These are phyloP conservation scores for Trichoderma hamatum DNA, from an alignment of 2,329 filamentous ascomycete species.

Conservation along the genomic window DNA sequence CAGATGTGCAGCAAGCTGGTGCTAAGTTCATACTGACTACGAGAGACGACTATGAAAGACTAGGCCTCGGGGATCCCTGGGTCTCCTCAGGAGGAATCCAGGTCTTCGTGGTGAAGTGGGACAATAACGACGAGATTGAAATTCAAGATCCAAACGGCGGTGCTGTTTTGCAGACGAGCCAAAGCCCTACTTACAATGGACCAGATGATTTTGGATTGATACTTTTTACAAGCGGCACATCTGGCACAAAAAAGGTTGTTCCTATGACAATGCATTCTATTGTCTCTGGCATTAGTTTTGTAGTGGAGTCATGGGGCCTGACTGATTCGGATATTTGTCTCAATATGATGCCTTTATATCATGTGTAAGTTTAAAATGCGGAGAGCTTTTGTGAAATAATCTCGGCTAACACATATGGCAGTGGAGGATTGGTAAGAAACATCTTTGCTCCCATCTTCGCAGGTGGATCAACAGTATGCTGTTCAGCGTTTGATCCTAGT, in stretches of 20 bases:
- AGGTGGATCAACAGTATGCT: constrained; percentile 58
- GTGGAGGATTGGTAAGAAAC: constrained; percentile 57
- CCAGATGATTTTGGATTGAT: constrained; percentile 54
- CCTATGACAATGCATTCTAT: constrained; percentile 56
- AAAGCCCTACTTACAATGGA: constrained; percentile 41
- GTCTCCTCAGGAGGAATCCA: constrained; percentile 40
- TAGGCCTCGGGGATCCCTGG: constrained; percentile 42
- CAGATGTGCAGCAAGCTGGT: constrained; percentile 52
- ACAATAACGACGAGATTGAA: constrained; percentile 42
- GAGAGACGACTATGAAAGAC: constrained; percentile 43
- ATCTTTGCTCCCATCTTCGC: constrained; percentile 58
- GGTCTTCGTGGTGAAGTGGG: constrained; percentile 45
- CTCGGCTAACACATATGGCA: constrained; percentile 32
- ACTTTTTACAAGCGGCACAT: constrained; percentile 61
- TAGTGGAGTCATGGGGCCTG: constrained; percentile 58
- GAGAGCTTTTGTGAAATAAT: background rate
- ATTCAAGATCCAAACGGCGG: constrained; percentile 32
- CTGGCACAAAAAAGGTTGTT: constrained; percentile 61
- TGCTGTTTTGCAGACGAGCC: constrained; percentile 13
- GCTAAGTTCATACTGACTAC: constrained; percentile 52
- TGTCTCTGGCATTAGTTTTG: constrained; percentile 53
- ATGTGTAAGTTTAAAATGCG: constrained; percentile 47
- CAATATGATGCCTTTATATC: constrained; percentile 64
- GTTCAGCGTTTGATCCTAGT: constrained; percentile 56
- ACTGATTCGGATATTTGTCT: constrained; percentile 52